Evolutionary conservation across 2,329 filamentous ascomycete genomes (phyloP).

Genomic region (Aspergillus unguis): DNA sequence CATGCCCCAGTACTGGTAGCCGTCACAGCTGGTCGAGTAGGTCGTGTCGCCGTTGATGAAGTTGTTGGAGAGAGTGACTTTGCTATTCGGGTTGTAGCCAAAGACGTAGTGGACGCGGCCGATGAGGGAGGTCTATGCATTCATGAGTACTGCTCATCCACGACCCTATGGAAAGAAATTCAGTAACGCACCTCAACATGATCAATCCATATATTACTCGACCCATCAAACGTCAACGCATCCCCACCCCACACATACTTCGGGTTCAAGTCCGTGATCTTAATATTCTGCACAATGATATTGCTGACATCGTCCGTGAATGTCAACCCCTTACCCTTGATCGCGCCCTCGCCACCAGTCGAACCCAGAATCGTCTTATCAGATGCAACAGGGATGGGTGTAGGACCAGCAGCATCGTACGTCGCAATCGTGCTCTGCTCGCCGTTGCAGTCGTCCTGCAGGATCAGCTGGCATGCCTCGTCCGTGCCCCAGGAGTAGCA

Average conservation of each 20-base stretch:
- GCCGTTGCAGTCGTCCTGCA: slow-evolving; percentile 54
- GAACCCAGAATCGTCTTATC: slow-evolving; percentile 55
- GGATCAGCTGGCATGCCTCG: slow-evolving; percentile 49
- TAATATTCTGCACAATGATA: slow-evolving; percentile 58
- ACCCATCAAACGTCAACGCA: slow-evolving; percentile 51
- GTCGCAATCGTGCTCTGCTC: slow-evolving; percentile 44
- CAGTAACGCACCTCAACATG: slow-evolving; percentile 34
- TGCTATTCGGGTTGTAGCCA: slow-evolving; percentile 43
- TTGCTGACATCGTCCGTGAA: slow-evolving; percentile 45
- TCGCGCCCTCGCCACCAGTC: slow-evolving; percentile 49
- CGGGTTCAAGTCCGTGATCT: slow-evolving; percentile 52
- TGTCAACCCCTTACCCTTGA: slow-evolving; percentile 54
- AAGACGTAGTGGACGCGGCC: slow-evolving; percentile 52
- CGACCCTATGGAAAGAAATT: too few relatives aligned
- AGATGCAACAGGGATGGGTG: slow-evolving; percentile 50
- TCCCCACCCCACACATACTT: slow-evolving; percentile 58
- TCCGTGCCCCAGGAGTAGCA: slow-evolving; percentile 28
- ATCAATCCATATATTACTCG: slow-evolving; percentile 48
- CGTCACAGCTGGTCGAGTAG: slow-evolving; percentile 56
- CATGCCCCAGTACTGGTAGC: slow-evolving; percentile 57
- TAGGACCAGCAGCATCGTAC: slow-evolving; percentile 49
- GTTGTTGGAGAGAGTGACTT: slow-evolving; percentile 24
- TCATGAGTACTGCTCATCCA: background rate
- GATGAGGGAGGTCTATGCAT: slow-evolving; percentile 27
- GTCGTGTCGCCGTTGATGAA: slow-evolving; percentile 51